A percentile compares a stretch with the other conserved stretches of the same genome.
Conservation (phyloP, 129 eudicot species). For the Arctium lappa region DNA sequence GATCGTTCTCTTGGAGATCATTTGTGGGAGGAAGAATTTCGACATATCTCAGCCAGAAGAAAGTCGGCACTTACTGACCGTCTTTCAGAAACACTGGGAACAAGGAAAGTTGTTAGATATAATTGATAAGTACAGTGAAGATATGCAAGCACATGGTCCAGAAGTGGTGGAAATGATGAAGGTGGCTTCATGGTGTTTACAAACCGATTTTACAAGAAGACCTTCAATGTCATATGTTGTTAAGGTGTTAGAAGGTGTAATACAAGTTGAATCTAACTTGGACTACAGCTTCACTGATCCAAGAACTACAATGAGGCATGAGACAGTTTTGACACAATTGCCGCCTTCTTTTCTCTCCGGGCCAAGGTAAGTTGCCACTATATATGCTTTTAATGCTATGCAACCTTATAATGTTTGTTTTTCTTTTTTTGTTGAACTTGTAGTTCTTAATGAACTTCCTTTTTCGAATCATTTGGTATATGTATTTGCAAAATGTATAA, state of each 20-base stretch:
- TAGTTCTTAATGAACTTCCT: too few species aligned
- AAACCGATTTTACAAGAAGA: slow-evolving; percentile 12
- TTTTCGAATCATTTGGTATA: too few species aligned
- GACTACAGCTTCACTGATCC: slow-evolving; percentile 10
- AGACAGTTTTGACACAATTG: slow-evolving; percentile 2
- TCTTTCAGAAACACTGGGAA: slow-evolving; percentile 3
- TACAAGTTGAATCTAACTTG: slow-evolving; percentile 7
- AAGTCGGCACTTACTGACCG: too few species aligned
- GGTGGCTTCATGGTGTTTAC: slow-evolving; percentile 34
- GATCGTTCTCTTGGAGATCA: too few species aligned
- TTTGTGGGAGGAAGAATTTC: too few species aligned
- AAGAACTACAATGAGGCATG: neutral
- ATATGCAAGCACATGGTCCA: neutral
- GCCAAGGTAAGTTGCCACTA: neutral
- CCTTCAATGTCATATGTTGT: slow-evolving; percentile 24
- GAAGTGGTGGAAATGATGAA: slow-evolving; percentile 31
- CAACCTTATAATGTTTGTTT: too few species aligned
- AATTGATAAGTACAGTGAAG: slow-evolving; percentile 16
- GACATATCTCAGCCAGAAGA: too few species aligned
- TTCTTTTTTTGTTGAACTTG: too few species aligned
- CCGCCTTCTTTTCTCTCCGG: neutral
- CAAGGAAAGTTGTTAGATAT: slow-evolving; percentile 23
- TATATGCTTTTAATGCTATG: too few species aligned
- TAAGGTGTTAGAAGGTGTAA: slow-evolving; percentile 19
- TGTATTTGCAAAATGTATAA: too few species aligned